Evolutionary conservation across 371 early-diverging fungal genomes (phyloP), one percentile per base, ranked within the genome.

Genomic region (Mortierella sp.): DNA sequence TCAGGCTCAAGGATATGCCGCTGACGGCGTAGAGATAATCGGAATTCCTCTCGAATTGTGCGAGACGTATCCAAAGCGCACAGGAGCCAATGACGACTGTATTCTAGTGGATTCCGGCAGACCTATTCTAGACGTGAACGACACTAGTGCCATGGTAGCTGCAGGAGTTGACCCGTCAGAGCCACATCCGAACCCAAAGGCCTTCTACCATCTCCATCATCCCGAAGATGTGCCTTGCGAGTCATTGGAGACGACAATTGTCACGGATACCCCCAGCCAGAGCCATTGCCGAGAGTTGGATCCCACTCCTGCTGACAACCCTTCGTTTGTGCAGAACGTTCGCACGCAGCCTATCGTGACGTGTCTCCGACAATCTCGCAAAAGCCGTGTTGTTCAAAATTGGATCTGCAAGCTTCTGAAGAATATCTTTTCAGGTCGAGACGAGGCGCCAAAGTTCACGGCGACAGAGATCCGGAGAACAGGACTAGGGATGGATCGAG

Each of bases 101-200:
- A 51, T 5, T 37, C 13, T 61, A 46, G 44, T 8, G 26, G 26
- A 37, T n/a, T 14, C 71, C 11, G 21, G 44, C 13, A 40, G 37
- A 26, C 28, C 51, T 3, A 67, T 72, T n/a, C 69, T 82, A 6
- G 82, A 82, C 31, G 78, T 82, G 37, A 82, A 82, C 44, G 78
- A 82, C n/a, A 59, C 69, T 53, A 71, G 74, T 2, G 74, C 71
- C 2, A 74, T 82, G 78, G 31, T 44, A 5, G 75, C 72, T 6
- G 59, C 59, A 40, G 78, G 82, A 9, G 57, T 75, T n/a, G 71
- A 78, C 28, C 78, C 82, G 0, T 43, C 31, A 0, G 78, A 73
- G 34, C 71, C 54, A 4, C 82, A 82, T 26, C 72, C 78, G 9
- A 55, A 77, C 9, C 72, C 82, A 6, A 57, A 74, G 78, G 69